Conservation (phyloP, 352 stramenopile species). For the Phytophthora constricta region DNA sequence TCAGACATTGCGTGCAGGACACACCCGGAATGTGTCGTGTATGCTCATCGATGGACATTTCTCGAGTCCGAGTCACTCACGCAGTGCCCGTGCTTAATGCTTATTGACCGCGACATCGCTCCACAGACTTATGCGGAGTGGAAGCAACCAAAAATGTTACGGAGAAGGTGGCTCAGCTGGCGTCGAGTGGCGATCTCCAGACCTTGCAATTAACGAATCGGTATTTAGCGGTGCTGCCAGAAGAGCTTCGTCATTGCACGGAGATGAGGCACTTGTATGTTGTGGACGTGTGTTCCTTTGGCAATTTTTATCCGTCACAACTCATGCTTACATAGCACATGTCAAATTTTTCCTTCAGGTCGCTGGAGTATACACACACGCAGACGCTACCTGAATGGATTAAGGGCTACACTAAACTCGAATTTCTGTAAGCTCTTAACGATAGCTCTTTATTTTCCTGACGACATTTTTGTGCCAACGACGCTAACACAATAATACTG, state of each 20-base stretch:
- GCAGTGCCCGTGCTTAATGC: conserved; percentile 10
- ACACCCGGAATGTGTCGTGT: conserved; percentile 25
- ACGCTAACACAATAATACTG: no score
- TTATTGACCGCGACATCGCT: conserved; percentile 8
- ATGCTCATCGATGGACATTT: conserved; percentile 29
- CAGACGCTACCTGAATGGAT: conserved; percentile 41
- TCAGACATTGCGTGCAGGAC: conserved; percentile 4
- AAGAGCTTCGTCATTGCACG: conserved; percentile 10
- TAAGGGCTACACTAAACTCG: conserved; percentile 38
- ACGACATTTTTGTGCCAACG: conserved; percentile 8
- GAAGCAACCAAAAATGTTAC: conserved; percentile 3
- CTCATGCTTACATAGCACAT: no score
- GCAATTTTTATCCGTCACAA: not conserved
- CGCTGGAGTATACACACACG: conserved; percentile 44
- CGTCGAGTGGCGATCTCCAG: conserved; percentile 8
- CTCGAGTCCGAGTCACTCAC: not conserved
- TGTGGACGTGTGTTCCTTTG: not conserved
- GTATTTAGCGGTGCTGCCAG: conserved; percentile 4
- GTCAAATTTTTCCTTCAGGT: no score
- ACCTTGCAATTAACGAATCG: conserved; percentile 18
- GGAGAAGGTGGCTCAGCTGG: conserved; percentile 10
- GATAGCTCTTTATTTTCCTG: not conserved
- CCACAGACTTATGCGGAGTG: conserved; percentile 7
- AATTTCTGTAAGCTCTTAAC: conserved; percentile 39
- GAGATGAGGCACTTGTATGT: conserved; percentile 21